Evolutionary conservation across 2,329 filamentous ascomycete species (phyloP), one percentile per base, ranked within the genome.

Genomic region (Trichoderma pleuroti): DNA sequence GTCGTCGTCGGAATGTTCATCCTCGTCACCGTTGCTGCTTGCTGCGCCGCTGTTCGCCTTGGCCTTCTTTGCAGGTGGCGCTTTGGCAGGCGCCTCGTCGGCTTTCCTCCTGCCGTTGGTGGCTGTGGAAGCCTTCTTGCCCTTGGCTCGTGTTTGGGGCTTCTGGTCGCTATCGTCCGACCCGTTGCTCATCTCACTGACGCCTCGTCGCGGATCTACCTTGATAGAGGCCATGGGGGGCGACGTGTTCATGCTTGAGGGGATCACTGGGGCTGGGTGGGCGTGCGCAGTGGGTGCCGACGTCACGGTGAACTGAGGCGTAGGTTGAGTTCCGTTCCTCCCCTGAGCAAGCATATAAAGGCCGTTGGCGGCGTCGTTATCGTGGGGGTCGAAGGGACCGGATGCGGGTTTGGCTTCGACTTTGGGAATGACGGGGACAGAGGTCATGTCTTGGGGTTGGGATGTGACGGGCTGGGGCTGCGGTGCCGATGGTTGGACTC

Each of bases 331-430:
- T 82, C 82, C 88, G 85, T 83, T 90, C 81, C 78, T 91, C 86
- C 82, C 90, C 82, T 80, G 91, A 1, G 96, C 94, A 71, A 99
- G 86, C 87, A 98, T 91, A 76, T 93, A 97, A 1, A 99, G 86
- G 34, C 96, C 94, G 79, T 98, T 98, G 65, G 95, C 96, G 56
- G 95, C 96, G 82, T 97, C 95, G 76, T 95, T 97, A 67, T 97
- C 95, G 81, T 97, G 93, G 54, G 94, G 92, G 71, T 94, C 92
- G 77, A 94, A 97, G 5, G 91, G 88, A 68, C 93, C 91, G 0
- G 86, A 81, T 1, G 84, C 78, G 12, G 86, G 82, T 76, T 86
- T 89, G 16, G 81, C 71, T 74, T 88, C 84, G 8, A 82, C 63
- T 80, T 89, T 87, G 18, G 82, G 76, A 7, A 76, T 75, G 9